These are phyloP conservation scores for Aspergillus oerlinghausenensis DNA, from an alignment of 2,329 filamentous ascomycete species.

Conservation along the genomic window DNA sequence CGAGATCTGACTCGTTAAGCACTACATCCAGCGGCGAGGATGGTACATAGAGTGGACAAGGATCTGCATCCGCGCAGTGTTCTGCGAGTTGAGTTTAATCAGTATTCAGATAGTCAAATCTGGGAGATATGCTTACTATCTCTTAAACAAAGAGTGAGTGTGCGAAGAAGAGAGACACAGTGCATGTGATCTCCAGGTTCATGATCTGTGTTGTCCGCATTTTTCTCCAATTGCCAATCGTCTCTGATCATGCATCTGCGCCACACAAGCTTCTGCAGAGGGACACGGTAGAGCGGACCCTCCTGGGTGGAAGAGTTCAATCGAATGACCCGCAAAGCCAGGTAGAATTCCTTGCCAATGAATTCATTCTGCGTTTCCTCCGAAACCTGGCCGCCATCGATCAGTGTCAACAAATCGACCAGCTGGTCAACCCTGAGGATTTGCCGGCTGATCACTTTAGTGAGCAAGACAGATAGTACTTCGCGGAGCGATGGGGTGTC, in stretches of 20 bases:
- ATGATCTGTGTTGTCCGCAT: slow-evolving; percentile 69
- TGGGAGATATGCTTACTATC: slow-evolving; percentile 27
- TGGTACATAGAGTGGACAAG: slow-evolving; percentile 20
- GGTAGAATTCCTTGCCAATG: slow-evolving; percentile 63
- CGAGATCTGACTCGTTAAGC: slow-evolving; percentile 36
- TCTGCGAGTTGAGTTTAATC: slow-evolving; percentile 13
- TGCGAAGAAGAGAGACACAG: slow-evolving; percentile 64
- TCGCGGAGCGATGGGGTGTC: slow-evolving; percentile 63
- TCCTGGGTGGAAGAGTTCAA: slow-evolving; percentile 52
- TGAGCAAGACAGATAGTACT: slow-evolving; percentile 67
- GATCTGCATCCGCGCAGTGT: slow-evolving; percentile 10
- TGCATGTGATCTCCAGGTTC: slow-evolving; percentile 60
- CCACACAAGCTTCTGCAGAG: slow-evolving; percentile 60
- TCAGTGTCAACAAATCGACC: slow-evolving; percentile 68
- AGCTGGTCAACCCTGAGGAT: slow-evolving; percentile 57
- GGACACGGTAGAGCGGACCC: slow-evolving; percentile 34
- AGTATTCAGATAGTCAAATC: not conserved
- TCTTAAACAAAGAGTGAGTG: slow-evolving; percentile 60
- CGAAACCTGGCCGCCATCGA: slow-evolving; percentile 51
- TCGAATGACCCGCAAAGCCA: slow-evolving; percentile 59
- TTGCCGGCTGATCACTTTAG: slow-evolving; percentile 65
- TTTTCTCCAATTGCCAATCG: slow-evolving; percentile 76
- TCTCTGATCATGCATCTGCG: slow-evolving; percentile 78
- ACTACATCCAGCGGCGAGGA: slow-evolving; percentile 26
- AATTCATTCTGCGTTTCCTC: slow-evolving; percentile 46